Evolutionary conservation across 2,329 filamentous ascomycete genomes (phyloP).

Genomic region (Fusarium chaquense): DNA sequence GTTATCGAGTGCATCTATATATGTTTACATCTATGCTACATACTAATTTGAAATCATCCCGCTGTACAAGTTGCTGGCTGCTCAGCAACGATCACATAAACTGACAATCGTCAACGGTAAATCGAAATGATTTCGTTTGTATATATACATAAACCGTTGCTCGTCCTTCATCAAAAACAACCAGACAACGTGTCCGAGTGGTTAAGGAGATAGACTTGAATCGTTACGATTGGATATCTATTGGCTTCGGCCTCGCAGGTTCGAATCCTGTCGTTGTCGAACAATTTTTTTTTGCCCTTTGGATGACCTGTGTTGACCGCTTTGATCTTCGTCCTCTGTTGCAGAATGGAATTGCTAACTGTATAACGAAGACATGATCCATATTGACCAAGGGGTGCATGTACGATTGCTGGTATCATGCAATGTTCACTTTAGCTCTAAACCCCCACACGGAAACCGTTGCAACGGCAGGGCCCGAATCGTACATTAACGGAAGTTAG

Average conservation of each 20-base stretch:
- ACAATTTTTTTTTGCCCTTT: not conserved
- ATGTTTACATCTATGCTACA: not conserved
- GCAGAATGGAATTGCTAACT: not conserved
- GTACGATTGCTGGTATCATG: not conserved
- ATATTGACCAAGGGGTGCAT: not conserved
- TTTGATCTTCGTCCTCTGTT: not conserved
- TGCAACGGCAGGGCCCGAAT: not conserved
- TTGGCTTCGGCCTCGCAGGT: conserved; percentile 25
- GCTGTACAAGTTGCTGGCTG: not conserved
- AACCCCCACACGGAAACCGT: not conserved
- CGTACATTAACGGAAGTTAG: not conserved
- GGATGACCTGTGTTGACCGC: not conserved
- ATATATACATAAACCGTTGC: not conserved
- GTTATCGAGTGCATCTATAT: not conserved
- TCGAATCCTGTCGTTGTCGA: conserved; percentile 25
- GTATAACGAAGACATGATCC: not conserved
- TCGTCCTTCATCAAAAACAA: not conserved
- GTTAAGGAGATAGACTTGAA: conserved; percentile 33
- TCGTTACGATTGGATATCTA: conserved; percentile 2
- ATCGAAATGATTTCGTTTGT: no score
- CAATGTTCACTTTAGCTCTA: not conserved
- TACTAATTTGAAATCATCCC: not conserved
- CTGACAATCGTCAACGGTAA: not conserved
- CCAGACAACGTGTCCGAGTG: conserved; percentile 29
- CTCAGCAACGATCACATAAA: not conserved